These are phyloP conservation scores for Blastobotrys elegans DNA, from an alignment of 1,139 yeast genomes.

Conservation along the genomic window DNA sequence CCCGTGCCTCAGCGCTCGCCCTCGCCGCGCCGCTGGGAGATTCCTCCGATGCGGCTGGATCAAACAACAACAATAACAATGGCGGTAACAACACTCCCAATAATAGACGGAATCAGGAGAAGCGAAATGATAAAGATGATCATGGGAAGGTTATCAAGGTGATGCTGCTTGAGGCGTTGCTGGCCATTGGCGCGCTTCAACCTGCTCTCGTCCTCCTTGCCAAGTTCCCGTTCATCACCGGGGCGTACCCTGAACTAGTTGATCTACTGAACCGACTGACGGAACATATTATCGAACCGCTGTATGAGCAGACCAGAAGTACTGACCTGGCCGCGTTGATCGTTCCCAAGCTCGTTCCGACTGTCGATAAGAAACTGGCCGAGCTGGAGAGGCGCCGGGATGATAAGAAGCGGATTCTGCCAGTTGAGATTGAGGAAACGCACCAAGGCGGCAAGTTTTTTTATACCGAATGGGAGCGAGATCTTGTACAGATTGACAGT, in stretches of 20 bases:
- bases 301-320: constrained; percentile 33
- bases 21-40: constrained; percentile 79
- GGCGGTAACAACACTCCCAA: constrained; percentile 17
- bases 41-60: constrained; percentile 34
- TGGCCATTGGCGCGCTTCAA: constrained; percentile 60
- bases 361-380: background rate
- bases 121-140: background rate
- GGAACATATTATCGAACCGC: constrained; percentile 47
- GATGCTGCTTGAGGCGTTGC: constrained; percentile 48
- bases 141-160: constrained; percentile 34
- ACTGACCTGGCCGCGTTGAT: background rate
- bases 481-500: constrained; percentile 38
- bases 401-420: background rate
- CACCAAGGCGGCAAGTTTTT: constrained; percentile 40
- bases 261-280: constrained; percentile 48
- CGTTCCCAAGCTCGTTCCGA: background rate
- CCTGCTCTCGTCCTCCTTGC: constrained; percentile 60
- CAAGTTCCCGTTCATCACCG: constrained; percentile 58
- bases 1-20: constrained; percentile 77
- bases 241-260: constrained; percentile 50
- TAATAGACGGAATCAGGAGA: constrained; percentile 7
- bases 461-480: constrained; percentile 47
- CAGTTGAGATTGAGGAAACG: background rate
- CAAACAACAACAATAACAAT: constrained; percentile 14
- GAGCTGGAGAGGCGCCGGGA: background rate